Base-by-base conservation (phyloP, 2,329 filamentous ascomycete genomes). In the Colletotrichum filicis region DNA sequence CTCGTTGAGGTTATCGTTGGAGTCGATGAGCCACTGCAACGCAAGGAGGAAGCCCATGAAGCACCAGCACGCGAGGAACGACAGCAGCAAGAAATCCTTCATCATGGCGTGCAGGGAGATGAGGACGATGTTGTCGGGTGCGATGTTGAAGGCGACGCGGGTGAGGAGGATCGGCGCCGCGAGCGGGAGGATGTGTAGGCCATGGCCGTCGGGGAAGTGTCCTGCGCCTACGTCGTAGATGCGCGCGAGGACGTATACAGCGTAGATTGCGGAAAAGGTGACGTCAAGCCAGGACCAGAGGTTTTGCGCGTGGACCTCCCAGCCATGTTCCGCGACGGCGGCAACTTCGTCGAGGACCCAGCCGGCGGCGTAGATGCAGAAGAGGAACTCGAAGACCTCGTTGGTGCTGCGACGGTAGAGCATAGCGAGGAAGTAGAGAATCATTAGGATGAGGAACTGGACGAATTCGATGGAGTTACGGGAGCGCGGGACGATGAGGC, bases 51-150 rank as follows among this genome's bases (percentile, higher is more conserved):
- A 94, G 3, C 92, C 92, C 8, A 89, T 90, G 77, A 94, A 94
- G 78, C 92, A 94, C 85, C 85, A 94, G 6, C 66, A 73, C 22
- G 71, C 71, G 56, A 73, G 87, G 8, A 92, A 83, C 3, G 91
- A 93, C 0, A 94, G 83, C 49, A 92, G 85, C 2, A 90, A 88
- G 76, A 94, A 94, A 78, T 94, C 91, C 59, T 89, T 88, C 87
- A 94, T 92, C 92, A 94, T 94, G 60, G 92, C 91, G 74, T 93
- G 88, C 1, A 94, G 85, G 0, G 92, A 92, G 71, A 94, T 92
- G 81, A 94, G 93, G 49, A 94, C 88, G 83, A 94, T 92, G 76
- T 93, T 94, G 79, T 94, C 92, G 0, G 92, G 92, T 86, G 94
- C 90, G 32, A 94, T 80, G 76, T 92, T 94, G 83, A 94, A 94